Evolutionary conservation across 202 grass and related monocot genomes (phyloP), one percentile per base, ranked within the genome.

Genomic region (Zizania palustris): DNA sequence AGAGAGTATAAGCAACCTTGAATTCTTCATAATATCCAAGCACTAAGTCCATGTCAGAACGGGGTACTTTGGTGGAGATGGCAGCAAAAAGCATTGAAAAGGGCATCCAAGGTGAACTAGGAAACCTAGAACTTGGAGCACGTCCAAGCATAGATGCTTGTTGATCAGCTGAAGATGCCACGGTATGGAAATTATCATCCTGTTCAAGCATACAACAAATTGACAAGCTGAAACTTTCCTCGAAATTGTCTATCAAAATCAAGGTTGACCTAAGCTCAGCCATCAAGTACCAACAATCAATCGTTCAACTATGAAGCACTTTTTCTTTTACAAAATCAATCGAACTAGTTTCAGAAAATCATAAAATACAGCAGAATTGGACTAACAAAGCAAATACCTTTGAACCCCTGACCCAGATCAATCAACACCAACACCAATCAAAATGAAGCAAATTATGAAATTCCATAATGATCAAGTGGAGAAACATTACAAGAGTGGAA

Each of bases 71-170:
- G 1, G 82, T 75, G 7, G 92, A 96, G 72, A 97, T 90, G 37
- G 87, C 85, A 16, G 88, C 87, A 75, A 97, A 94, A 71, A 97
- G 78, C 91, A 92, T 88, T 15, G 91, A 88, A 60, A 97, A 94
- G 50, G 95, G 89, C 82, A 92, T 90, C 84, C 87, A 90, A 19
- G 87, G 87, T 74, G 85, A 88, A 20, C 76, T 77, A 60, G 85
- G 82, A 11, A 21, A 33, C 64, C 68, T 82, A 13, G 48, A 21
- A 74, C 51, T 85, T 10, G 76, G 62, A 74, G 70, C 75, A 76
- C 11, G 42, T 40, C 79, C 73, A 63, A 87, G 64, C 55, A 41
- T 71, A 59, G 48, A 60, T 66, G 73, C 63, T 74, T 74, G 78
- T 46, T 71, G n/a, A 66, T 48, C 64, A 77, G 63, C 58, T 62